These are phyloP conservation scores for Eimeria maxima DNA, from an alignment of 169 alveolate genomes.

Conservation along the genomic window DNA sequence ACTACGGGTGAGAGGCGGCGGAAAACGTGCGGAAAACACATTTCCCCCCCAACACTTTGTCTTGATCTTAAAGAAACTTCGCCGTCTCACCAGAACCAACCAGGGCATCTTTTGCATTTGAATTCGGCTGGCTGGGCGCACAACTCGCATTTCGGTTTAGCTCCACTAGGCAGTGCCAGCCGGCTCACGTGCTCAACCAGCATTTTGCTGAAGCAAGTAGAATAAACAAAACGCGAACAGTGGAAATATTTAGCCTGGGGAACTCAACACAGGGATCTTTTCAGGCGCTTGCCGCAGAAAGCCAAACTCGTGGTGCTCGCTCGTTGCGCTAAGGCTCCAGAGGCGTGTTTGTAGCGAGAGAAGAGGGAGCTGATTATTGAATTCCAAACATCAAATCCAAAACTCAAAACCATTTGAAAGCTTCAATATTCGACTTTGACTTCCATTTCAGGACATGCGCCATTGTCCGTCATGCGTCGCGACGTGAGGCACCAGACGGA, in stretches of 20 bases:
- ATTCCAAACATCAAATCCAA: not conserved
- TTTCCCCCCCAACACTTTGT: not conserved
- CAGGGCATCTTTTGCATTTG: conserved; percentile 58
- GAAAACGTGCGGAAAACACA: not conserved
- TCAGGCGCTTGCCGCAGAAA: not conserved
- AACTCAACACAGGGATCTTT: not conserved
- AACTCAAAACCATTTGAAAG: too few relatives aligned
- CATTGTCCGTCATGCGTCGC: not conserved
- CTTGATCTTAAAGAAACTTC: not conserved
- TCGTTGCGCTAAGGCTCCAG: not conserved
- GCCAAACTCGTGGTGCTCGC: not conserved
- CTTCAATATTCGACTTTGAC: too few relatives aligned
- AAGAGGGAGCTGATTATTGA: not conserved
- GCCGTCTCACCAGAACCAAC: conserved; percentile 72
- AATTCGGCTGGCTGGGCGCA: conserved; percentile 78
- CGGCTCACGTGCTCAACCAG: conserved; percentile 43
- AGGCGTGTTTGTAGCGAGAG: not conserved
- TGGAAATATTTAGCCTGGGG: not conserved
- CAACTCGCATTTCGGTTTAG: conserved; percentile 70
- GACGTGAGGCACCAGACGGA: not conserved
- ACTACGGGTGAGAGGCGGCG: not conserved
- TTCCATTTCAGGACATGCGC: not conserved
- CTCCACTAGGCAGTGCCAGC: conserved; percentile 81
- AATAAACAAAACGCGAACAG: not conserved
- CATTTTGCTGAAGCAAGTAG: not conserved